Evolutionary conservation across 139 green algal genomes (phyloP).

Genomic region (Nannochloris sp.): DNA sequence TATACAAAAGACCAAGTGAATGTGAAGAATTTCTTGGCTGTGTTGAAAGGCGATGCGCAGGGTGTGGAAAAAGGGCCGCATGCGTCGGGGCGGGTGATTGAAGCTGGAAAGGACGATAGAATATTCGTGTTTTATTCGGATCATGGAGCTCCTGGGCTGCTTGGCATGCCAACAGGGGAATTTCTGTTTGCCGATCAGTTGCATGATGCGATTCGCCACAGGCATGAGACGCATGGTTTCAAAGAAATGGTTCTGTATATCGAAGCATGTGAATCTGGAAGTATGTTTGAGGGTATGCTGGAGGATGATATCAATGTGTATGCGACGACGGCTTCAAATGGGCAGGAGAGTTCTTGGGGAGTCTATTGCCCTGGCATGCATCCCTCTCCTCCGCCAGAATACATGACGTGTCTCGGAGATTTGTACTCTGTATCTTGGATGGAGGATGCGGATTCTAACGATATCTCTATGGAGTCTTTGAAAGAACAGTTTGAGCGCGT

Average conservation of each 20-base stretch:
- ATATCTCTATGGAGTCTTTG: slow-evolving; percentile 72
- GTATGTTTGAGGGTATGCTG: slow-evolving; percentile 85
- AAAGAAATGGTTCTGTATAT: slow-evolving; percentile 81
- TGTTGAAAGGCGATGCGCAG: slow-evolving; percentile 60
- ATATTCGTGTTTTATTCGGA: slow-evolving; percentile 77
- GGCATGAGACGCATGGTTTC: slow-evolving; percentile 48
- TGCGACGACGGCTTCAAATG: slow-evolving; percentile 81
- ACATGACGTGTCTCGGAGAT: slow-evolving; percentile 89
- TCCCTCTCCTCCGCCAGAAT: slow-evolving; percentile 36
- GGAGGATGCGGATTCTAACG: slow-evolving; percentile 71
- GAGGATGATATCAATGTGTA: slow-evolving; percentile 46
- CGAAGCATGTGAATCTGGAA: slow-evolving; percentile 87
- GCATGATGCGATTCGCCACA: slow-evolving; percentile 40
- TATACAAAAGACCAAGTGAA: slow-evolving; percentile 79
- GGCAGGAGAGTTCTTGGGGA: slow-evolving; percentile 78
- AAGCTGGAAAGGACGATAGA: slow-evolving; percentile 37
- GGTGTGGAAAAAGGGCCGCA: no score
- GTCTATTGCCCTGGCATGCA: slow-evolving; percentile 66
- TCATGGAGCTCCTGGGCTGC: slow-evolving; percentile 59
- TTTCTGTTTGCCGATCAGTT: slow-evolving; percentile 90
- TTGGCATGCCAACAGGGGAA: slow-evolving; percentile 80
- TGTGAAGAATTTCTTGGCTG: slow-evolving; percentile 67
- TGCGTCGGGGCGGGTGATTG: neutral
- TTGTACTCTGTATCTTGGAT: slow-evolving; percentile 91
- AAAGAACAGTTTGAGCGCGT: slow-evolving; percentile 76